Evolutionary conservation across 139 green algal species (phyloP).

Genomic region (Haematococcus sp.): DNA sequence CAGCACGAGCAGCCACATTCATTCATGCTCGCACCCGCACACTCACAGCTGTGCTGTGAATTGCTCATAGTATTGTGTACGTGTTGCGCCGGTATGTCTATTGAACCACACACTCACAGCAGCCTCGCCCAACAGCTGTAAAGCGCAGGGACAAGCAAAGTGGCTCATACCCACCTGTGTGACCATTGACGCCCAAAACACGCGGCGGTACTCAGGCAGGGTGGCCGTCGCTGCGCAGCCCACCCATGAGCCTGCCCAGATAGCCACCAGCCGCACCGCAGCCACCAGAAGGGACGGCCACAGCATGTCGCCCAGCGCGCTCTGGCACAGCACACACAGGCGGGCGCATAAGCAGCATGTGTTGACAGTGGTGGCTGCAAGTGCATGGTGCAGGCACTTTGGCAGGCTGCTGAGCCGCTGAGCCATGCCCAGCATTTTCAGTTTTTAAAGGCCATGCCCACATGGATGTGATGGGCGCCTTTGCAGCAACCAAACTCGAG

Average conservation of each 20-base stretch:
- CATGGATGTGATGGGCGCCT: too few relatives aligned
- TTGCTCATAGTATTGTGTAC: too few relatives aligned
- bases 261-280: constrained; percentile 51
- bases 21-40: too few relatives aligned
- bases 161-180: constrained; percentile 65
- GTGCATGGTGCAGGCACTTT: neutral
- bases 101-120: too few relatives aligned
- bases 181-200: constrained; percentile 81
- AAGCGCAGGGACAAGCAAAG: too few relatives aligned
- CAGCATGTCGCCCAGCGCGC: constrained; percentile 57
- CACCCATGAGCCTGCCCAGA: constrained; percentile 62
- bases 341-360: neutral
- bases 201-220: constrained; percentile 32
- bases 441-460: neutral
- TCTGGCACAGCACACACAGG: constrained; percentile 23
- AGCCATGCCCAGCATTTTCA: neutral
- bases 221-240: constrained; percentile 53
- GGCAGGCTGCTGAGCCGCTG: neutral
- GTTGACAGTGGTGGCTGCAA: neutral
- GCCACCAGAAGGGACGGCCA: constrained; percentile 57
- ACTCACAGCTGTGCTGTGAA: too few relatives aligned
- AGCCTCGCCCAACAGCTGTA: too few relatives aligned
- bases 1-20: too few relatives aligned
- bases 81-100: too few relatives aligned
- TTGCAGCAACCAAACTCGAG: too few relatives aligned